A percentile compares a stretch with the other conserved stretches of the same genome.
phyloP scores from a whole-genome alignment of 495 filamentous ascomycete species.

The Penicillium daleae region DNA sequence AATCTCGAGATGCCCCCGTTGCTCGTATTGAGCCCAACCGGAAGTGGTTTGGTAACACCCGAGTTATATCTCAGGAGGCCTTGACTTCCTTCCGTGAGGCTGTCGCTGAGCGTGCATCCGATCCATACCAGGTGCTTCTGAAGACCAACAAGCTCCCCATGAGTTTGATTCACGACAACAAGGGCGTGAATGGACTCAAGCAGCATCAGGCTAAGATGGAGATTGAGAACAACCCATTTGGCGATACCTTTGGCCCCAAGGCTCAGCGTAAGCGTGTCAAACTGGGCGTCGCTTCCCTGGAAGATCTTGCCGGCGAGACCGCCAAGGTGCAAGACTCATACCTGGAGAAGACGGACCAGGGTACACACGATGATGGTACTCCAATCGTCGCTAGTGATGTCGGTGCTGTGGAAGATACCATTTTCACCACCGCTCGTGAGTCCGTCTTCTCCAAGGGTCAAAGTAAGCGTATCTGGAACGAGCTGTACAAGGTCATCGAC shows the following conservation, averaged over 20 bases:
- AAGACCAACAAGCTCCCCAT: constrained; percentile 94
- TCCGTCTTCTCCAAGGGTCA: constrained; percentile 93
- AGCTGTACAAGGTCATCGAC: constrained; percentile 97
- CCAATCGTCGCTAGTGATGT: constrained; percentile 57
- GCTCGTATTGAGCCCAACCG: constrained; percentile 93
- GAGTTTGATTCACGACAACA: constrained; percentile 72
- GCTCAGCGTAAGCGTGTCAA: constrained; percentile 90
- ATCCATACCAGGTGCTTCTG: constrained; percentile 89
- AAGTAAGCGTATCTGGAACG: constrained; percentile 95
- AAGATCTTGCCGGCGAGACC: constrained; percentile 80
- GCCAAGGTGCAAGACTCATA: constrained; percentile 78
- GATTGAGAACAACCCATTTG: constrained; percentile 82
- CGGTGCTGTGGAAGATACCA: constrained; percentile 53
- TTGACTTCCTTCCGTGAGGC: constrained; percentile 86
- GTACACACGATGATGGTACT: constrained; percentile 69
- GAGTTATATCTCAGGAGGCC: constrained; percentile 71
- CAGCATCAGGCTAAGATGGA: constrained; percentile 94
- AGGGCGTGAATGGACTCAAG: constrained; percentile 75
- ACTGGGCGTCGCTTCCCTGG: constrained; percentile 75
- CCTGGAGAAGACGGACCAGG: constrained; percentile 74
- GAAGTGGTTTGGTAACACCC: constrained; percentile 78
- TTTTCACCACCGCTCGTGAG: constrained; percentile 73
- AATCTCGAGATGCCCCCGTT: constrained; percentile 74
- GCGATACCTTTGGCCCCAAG: constrained; percentile 92
- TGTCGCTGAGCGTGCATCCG: constrained; percentile 83